Percentiles rank a stretch among this genome's conserved stretches.
These are phyloP conservation scores for Mortierella sp. DNA, from an alignment of 371 early-diverging fungal species.

Conservation along the genomic window DNA sequence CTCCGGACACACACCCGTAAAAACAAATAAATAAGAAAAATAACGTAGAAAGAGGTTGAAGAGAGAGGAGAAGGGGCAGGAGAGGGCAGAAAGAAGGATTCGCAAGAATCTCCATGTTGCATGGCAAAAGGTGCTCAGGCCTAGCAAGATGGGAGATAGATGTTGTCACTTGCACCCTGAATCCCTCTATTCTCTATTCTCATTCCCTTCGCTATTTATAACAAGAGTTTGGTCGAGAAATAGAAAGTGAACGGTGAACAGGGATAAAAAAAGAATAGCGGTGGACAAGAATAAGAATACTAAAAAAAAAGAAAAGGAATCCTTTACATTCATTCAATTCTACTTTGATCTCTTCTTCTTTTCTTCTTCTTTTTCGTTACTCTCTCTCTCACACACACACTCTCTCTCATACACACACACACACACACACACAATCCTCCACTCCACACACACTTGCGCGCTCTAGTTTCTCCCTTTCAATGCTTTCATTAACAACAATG, in stretches of 20 bases:
- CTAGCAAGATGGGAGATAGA: neutral
- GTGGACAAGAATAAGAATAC: slow-evolving; percentile 17
- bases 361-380: slow-evolving; percentile 1
- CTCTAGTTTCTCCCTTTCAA: neutral
- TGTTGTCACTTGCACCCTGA: neutral
- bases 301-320: neutral
- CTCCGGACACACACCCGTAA: no score
- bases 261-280: slow-evolving; percentile 42
- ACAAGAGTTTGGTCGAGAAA: slow-evolving; percentile 24
- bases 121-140: no score
- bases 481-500: slow-evolving; percentile 34
- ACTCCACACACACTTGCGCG: neutral
- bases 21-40: no score
- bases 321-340: slow-evolving; percentile 1
- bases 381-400: neutral
- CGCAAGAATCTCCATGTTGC: no score
- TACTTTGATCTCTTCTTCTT: neutral
- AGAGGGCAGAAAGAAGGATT: no score
- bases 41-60: no score
- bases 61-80: no score
- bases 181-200: neutral
- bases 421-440: neutral
- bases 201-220: slow-evolving; percentile 28
- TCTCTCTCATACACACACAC: neutral
- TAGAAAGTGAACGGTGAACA: slow-evolving; percentile 16